phyloP scores from a whole-genome alignment of 805 yeast species.

The Kazachstania kunashirensis region DNA sequence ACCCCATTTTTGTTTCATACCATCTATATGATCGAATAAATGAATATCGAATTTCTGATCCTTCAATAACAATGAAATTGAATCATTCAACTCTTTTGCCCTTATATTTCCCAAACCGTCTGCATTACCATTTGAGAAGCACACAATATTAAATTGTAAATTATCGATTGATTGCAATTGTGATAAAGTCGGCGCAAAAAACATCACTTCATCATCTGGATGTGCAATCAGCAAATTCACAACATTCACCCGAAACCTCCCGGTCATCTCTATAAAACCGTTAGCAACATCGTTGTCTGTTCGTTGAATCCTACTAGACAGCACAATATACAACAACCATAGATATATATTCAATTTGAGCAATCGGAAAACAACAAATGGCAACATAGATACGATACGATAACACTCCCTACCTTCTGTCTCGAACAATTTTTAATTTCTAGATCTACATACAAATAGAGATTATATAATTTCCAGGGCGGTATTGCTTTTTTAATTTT shows the following conservation, averaged over 20 bases:
- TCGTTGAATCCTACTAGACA: conserved; percentile 1
- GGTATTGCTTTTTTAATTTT: too few species aligned
- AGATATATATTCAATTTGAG: conserved; percentile 5
- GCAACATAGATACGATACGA: background rate
- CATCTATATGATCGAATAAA: conserved; percentile 47
- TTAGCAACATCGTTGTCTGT: background rate
- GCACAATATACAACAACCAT: conserved; percentile 7
- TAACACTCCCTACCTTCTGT: too few species aligned
- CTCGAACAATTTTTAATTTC: too few species aligned
- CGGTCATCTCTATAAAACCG: too few species aligned
- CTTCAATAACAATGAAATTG: conserved; percentile 16
- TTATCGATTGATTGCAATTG: conserved; percentile 10
- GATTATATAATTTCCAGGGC: too few species aligned
- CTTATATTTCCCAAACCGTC: conserved; percentile 64
- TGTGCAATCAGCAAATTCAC: conserved; percentile 65
- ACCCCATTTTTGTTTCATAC: conserved; percentile 63
- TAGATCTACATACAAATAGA: too few species aligned
- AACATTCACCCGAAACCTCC: too few species aligned
- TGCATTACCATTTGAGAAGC: conserved; percentile 71
- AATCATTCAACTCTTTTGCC: conserved; percentile 41
- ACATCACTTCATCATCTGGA: conserved; percentile 98
- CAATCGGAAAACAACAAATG: conserved; percentile 4
- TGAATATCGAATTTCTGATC: conserved; percentile 6
- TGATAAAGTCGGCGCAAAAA: conserved; percentile 60
- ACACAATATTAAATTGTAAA: conserved; percentile 42